These are phyloP conservation scores for Chytriomyces hyalinus DNA, from an alignment of 192 early-diverging fungal species.

Conservation along the genomic window DNA sequence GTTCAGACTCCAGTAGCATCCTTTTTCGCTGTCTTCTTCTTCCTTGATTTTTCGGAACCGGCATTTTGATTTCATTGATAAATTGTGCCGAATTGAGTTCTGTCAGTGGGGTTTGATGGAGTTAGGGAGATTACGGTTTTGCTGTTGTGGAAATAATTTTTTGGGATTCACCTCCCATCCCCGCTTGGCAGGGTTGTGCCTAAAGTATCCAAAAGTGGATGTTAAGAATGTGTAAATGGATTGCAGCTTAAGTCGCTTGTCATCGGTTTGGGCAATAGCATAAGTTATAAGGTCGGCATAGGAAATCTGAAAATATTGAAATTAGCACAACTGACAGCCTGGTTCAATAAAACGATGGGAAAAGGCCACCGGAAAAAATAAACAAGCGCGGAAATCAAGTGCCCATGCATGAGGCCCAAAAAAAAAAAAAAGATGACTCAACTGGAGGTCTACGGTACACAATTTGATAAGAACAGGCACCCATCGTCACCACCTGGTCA, in stretches of 20 bases:
- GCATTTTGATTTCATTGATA: slow-evolving; percentile 35
- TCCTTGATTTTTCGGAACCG: slow-evolving; percentile 36
- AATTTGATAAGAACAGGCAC: slow-evolving; percentile 1
- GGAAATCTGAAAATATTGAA: slow-evolving; percentile 20
- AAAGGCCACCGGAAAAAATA: slow-evolving; percentile 6
- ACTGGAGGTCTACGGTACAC: slow-evolving; percentile 34
- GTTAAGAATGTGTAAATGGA: slow-evolving; percentile 33
- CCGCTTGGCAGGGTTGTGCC: slow-evolving; percentile 16
- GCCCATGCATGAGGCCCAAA: background rate
- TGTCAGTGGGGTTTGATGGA: background rate
- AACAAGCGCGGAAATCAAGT: background rate
- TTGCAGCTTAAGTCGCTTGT: slow-evolving; percentile 23
- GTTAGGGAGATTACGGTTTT: background rate
- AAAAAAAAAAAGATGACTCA: background rate
- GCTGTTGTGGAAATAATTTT: background rate
- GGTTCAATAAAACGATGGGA: background rate
- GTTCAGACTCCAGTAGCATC: slow-evolving; percentile 34
- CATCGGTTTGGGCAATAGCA: slow-evolving; percentile 28
- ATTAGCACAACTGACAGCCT: slow-evolving; percentile 9
- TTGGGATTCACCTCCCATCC: slow-evolving; percentile 34
- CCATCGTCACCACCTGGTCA: slow-evolving; percentile 15
- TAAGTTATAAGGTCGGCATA: slow-evolving; percentile 41
- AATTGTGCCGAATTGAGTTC: slow-evolving; percentile 41
- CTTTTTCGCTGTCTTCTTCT: slow-evolving; percentile 22
- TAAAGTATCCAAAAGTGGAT: slow-evolving; percentile 41